phyloP scores from a whole-genome alignment of 1,139 yeast genomes.

The Debaryomyces singareniensis region DNA sequence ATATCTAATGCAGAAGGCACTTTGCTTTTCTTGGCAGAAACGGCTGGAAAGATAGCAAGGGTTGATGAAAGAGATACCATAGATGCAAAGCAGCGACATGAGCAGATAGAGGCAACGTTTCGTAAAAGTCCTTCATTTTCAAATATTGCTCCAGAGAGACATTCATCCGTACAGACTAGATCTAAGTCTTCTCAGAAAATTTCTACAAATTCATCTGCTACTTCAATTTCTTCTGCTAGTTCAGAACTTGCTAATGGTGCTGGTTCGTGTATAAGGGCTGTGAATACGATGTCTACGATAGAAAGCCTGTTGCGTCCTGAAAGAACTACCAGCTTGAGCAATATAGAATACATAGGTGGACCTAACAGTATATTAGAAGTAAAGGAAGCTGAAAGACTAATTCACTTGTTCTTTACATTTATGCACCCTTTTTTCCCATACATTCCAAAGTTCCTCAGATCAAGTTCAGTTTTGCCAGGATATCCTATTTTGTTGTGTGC shows the following conservation, averaged over 20 bases:
- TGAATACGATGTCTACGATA: conserved; percentile 36
- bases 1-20: conserved; percentile 59
- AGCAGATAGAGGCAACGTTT: conserved; percentile 31
- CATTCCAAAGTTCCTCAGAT: conserved; percentile 67
- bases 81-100: conserved; percentile 55
- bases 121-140: neutral
- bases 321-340: conserved; percentile 46
- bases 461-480: conserved; percentile 59
- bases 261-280: conserved; percentile 9
- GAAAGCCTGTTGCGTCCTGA: conserved; percentile 47
- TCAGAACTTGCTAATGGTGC: neutral
- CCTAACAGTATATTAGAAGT: conserved; percentile 57
- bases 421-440: conserved; percentile 91
- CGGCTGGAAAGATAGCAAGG: conserved; percentile 67
- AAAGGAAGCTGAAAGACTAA: conserved; percentile 57
- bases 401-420: conserved; percentile 62
- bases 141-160: too few relatives aligned
- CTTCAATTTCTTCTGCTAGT: conserved; percentile 10
- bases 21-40: conserved; percentile 63
- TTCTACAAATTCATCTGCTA: conserved; percentile 3
- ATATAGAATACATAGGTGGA: conserved; percentile 60
- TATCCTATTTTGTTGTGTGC: conserved; percentile 80
- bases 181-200: conserved; percentile 1
- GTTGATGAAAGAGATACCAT: conserved; percentile 63
- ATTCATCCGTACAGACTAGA: conserved; percentile 1